Conservation (phyloP, 2,329 filamentous ascomycete genomes). For the Venturia asperata region DNA sequence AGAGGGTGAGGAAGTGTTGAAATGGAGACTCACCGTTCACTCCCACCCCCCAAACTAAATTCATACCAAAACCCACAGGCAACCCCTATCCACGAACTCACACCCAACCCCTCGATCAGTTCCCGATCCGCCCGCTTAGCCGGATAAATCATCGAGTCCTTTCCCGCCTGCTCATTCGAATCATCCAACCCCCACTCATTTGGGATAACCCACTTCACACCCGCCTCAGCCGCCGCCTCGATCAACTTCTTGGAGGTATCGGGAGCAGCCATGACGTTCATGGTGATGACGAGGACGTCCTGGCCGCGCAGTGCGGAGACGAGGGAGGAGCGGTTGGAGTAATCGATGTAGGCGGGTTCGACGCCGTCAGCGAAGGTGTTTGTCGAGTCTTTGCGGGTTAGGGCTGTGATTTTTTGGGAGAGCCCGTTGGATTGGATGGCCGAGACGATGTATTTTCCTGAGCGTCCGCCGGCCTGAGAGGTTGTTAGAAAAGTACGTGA, state of each 20-base stretch:
- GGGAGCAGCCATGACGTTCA: conserved; percentile 27
- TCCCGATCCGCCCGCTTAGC: not conserved
- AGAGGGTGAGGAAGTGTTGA: not conserved
- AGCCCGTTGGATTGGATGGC: conserved; percentile 37
- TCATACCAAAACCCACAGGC: conserved; percentile 28
- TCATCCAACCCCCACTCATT: conserved; percentile 30
- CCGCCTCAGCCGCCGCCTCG: conserved; percentile 32
- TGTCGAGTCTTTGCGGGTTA: conserved; percentile 42
- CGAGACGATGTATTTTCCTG: conserved; percentile 33
- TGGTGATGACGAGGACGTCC: conserved; percentile 35
- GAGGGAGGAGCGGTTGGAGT: conserved; percentile 31
- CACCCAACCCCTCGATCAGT: conserved; percentile 27
- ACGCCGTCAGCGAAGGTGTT: conserved; percentile 37
- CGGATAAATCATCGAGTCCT: conserved; percentile 22
- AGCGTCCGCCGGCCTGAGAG: conserved; percentile 29
- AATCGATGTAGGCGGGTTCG: conserved; percentile 39
- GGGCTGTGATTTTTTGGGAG: conserved; percentile 42
- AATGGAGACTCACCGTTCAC: conserved; percentile 19
- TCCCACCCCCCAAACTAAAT: conserved; percentile 25
- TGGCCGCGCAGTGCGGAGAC: conserved; percentile 33
- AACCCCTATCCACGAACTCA: conserved; percentile 24
- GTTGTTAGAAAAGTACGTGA: too few relatives aligned
- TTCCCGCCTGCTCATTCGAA: conserved; percentile 24
- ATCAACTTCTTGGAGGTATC: conserved; percentile 30
- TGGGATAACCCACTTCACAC: conserved; percentile 35